Conservation (phyloP, 1,139 yeast species). For the Sugiyamaella castrensis region DNA sequence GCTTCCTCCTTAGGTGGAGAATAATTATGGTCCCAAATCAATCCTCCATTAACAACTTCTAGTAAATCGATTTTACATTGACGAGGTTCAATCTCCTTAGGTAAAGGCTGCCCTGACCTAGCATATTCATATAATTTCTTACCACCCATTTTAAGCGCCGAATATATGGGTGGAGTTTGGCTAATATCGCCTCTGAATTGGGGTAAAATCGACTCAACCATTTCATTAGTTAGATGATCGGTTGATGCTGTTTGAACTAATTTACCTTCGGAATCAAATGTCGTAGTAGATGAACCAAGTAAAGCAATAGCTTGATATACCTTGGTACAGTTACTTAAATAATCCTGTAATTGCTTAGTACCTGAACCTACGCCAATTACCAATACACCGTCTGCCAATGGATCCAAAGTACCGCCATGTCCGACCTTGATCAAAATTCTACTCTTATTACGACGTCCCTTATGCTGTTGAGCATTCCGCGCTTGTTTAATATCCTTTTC, state of each 20-base stretch:
- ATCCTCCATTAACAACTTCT: constrained; percentile 51
- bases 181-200: constrained; percentile 73
- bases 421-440: constrained; percentile 78
- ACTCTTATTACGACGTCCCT: constrained; percentile 46
- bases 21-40: constrained; percentile 57
- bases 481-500: constrained; percentile 49
- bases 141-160: constrained; percentile 93
- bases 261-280: constrained; percentile 92
- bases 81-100: constrained; percentile 74
- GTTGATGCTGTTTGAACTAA: constrained; percentile 57
- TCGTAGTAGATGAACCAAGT: constrained; percentile 86
- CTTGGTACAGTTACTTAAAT: constrained; percentile 61
- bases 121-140: constrained; percentile 94
- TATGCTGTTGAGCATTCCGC: constrained; percentile 31
- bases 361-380: constrained; percentile 90
- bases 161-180: constrained; percentile 94
- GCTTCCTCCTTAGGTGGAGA: constrained; percentile 37
- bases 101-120: constrained; percentile 80
- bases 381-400: constrained; percentile 88
- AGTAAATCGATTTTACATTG: constrained; percentile 61
- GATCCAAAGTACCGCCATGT: constrained; percentile 97
- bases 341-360: constrained; percentile 73
- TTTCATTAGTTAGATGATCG: constrained; percentile 56
- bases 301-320: constrained; percentile 81
- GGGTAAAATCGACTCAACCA: constrained; percentile 49